Percentiles rank a stretch among this genome's conserved stretches.
Evolutionary conservation across 1,284 basidiomycete species (phyloP).

Genomic region (Trametes sp.): DNA sequence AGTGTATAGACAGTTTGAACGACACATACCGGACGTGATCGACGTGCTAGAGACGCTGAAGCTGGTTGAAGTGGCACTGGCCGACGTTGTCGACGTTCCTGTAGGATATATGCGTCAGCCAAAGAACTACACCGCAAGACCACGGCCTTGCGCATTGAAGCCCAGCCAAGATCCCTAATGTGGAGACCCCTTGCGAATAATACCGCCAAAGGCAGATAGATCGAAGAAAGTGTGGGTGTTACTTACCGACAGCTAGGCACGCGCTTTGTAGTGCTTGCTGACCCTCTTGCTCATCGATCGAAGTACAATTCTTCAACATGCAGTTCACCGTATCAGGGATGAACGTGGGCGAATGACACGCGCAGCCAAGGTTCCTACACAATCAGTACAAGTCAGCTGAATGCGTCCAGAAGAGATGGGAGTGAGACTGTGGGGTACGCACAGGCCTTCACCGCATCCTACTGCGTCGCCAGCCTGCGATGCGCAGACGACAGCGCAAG

Average conservation of each 20-base stretch:
- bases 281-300: slow-evolving; percentile 26
- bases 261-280: slow-evolving; percentile 22
- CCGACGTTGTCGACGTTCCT: slow-evolving; percentile 15
- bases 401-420: background rate
- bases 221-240: background rate
- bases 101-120: background rate
- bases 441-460: slow-evolving; percentile 30
- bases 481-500: slow-evolving; percentile 24
- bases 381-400: background rate
- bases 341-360: slow-evolving; percentile 31
- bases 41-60: slow-evolving; percentile 15
- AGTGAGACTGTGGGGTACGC: slow-evolving; percentile 22
- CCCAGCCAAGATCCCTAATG: too few species aligned
- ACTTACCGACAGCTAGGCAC: slow-evolving; percentile 27
- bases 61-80: slow-evolving; percentile 2
- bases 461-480: slow-evolving; percentile 12
- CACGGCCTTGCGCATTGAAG: too few species aligned
- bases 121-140: background rate
- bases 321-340: slow-evolving; percentile 30
- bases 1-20: too few species aligned
- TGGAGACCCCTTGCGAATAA: too few species aligned
- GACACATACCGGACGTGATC: slow-evolving; percentile 27
- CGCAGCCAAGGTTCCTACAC: slow-evolving; percentile 28
- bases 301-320: slow-evolving; percentile 28
- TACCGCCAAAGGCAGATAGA: too few species aligned